Percentiles rank a stretch among this genome's conserved stretches.
Conservation (phyloP, 768 basidiomycete species). For the Mrakia blollopis region DNA sequence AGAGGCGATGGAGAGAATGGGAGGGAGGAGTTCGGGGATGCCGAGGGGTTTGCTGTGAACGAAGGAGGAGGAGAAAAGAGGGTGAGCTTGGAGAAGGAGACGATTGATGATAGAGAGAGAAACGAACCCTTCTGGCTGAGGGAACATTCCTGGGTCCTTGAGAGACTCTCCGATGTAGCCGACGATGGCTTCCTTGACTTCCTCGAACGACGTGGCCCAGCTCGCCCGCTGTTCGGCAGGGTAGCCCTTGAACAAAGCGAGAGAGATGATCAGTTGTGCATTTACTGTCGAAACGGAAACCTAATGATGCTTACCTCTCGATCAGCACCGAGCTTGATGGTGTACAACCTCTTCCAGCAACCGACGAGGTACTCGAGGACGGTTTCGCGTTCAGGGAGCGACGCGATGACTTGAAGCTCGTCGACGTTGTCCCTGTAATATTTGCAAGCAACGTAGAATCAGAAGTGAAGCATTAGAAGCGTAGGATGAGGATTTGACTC, state of each 20-base stretch:
- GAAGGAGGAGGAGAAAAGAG: conserved; percentile 2
- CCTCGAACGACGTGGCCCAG: conserved; percentile 64
- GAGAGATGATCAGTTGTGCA: too few species aligned
- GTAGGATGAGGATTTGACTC: conserved; percentile 40
- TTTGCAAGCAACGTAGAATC: neutral
- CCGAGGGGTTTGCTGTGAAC: conserved; percentile 62
- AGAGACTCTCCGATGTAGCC: conserved; percentile 76
- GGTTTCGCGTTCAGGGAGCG: conserved; percentile 70
- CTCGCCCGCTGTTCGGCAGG: conserved; percentile 51
- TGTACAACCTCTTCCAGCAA: conserved; percentile 83
- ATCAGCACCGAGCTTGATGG: conserved; percentile 29
- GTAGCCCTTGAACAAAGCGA: conserved; percentile 52
- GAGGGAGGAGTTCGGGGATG: conserved; percentile 69
- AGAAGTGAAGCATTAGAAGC: neutral
- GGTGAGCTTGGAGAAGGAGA: neutral
- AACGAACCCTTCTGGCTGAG: conserved; percentile 70
- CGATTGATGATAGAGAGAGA: neutral
- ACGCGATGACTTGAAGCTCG: conserved; percentile 50
- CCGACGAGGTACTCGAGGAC: conserved; percentile 83
- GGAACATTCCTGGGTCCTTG: conserved; percentile 92
- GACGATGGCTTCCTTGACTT: conserved; percentile 74
- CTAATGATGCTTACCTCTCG: conserved; percentile 4
- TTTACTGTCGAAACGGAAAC: too few species aligned
- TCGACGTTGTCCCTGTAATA: conserved; percentile 47
- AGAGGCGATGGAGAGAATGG: conserved; percentile 70